Percentiles rank a stretch among this genome's conserved stretches.
Evolutionary conservation across 2,329 filamentous ascomycete genomes (phyloP).

Genomic region (Claviceps digitariae): DNA sequence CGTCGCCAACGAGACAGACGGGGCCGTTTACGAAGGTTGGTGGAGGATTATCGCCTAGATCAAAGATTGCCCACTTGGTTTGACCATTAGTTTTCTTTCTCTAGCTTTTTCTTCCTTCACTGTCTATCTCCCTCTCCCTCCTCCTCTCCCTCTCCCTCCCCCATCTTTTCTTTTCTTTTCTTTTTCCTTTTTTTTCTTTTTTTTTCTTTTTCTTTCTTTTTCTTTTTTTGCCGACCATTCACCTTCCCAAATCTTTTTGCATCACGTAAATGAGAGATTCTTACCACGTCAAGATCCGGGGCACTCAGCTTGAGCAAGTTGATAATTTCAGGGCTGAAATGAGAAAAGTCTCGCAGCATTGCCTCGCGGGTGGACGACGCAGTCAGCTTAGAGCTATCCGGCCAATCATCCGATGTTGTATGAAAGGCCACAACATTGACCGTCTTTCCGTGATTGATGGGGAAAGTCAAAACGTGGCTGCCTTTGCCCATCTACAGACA

Average conservation of each 20-base stretch:
- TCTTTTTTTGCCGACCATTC: not conserved
- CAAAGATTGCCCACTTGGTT: slow-evolving; percentile 5
- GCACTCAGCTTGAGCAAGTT: slow-evolving; percentile 1
- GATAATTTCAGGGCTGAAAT: not conserved
- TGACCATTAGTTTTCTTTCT: not conserved
- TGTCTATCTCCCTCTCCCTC: no score
- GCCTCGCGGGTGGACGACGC: slow-evolving; percentile 2
- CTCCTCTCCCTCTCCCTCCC: not conserved
- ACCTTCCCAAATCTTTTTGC: no score
- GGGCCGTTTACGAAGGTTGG: not conserved
- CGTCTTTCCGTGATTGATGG: slow-evolving; percentile 3
- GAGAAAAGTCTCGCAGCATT: slow-evolving; percentile 1
- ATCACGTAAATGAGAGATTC: not conserved
- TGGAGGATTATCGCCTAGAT: slow-evolving; percentile 4
- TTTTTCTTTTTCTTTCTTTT: not conserved
- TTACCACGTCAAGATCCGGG: slow-evolving; percentile 1
- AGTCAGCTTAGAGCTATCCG: not conserved
- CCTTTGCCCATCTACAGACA: slow-evolving; percentile 3
- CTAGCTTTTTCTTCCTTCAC: not conserved
- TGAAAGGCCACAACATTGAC: slow-evolving; percentile 5
- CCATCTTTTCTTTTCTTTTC: no score
- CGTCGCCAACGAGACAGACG: slow-evolving; percentile 6
- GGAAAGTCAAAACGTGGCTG: slow-evolving; percentile 3
- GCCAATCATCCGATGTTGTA: not conserved
- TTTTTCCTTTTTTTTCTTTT: not conserved